Base-by-base conservation (phyloP, 352 stramenopile species). In the Globisporangium alternatum region DNA sequence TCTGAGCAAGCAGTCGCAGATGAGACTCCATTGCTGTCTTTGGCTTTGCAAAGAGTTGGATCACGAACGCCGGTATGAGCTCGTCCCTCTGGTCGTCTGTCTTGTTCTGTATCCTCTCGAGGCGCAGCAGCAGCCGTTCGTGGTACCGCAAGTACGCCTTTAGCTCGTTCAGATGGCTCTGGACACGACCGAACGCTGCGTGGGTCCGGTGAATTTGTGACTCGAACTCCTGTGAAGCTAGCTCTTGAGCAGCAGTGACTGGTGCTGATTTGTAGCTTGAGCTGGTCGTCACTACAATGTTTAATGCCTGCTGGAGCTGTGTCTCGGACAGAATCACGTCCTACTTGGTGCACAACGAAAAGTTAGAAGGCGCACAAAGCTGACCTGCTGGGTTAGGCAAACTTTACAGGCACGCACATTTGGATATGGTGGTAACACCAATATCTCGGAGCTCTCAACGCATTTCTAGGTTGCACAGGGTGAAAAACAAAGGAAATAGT, bases 151-250 rank as follows among this genome's bases (percentile, higher is more conserved):
- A 41, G n/a, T 73, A 75, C 2, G 71, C 39, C 48, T 72, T 21
- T 6, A 88, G 62, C 43, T 79, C 70, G 47, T 73, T 75, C 28
- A 81, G 35, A 58, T 81, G 72, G 21, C 70, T 41, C 54, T 73
- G 67, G 30, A 90, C 69, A 0, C 72, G 74, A 10, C 81, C 80
- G 33, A 77, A 78, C 1, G 68, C 72, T 13, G 54, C 58, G 12
- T 90, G 81, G 8, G 86, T 55, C 30, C 77, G 72, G 25, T 82
- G 69, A 28, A 79, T 72, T 48, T 71, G 62, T 0, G 67, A 54
- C 19, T 83, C 68, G 9, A 78, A 61, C 0, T 48, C 64, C 30
- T 30, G n/a, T 21, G 15, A 47, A 39, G 6, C 53, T 37, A 19
- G 45, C 54, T n/a, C 33, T 15, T 22, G 59, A 4, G n/a, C 12